These are phyloP conservation scores for Ustilaginoidea virens DNA, from an alignment of 2,329 filamentous ascomycete genomes.

Conservation along the genomic window DNA sequence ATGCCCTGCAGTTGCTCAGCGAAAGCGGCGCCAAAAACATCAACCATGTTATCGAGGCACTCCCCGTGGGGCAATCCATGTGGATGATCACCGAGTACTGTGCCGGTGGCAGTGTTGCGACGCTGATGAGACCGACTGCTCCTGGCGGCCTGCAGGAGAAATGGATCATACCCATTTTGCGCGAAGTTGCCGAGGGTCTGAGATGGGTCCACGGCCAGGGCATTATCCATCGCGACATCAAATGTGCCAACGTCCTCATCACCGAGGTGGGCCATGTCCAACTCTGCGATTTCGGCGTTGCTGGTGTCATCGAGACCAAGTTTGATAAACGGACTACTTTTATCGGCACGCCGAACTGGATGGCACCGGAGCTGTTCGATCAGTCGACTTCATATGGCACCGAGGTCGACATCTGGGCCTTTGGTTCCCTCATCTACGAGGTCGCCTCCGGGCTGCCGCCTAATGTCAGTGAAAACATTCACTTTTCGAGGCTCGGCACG, in stretches of 20 bases:
- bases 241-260: slow-evolving; percentile 67
- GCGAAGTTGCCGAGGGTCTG: slow-evolving; percentile 50
- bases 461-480: slow-evolving; percentile 40
- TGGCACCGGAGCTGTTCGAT: slow-evolving; percentile 67
- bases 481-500: slow-evolving; percentile 33
- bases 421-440: slow-evolving; percentile 67
- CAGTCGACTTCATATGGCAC: slow-evolving; percentile 49
- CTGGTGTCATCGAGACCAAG: slow-evolving; percentile 60
- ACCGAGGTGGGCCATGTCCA: slow-evolving; percentile 65
- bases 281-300: slow-evolving; percentile 74
- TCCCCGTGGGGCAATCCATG: slow-evolving; percentile 63
- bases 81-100: slow-evolving; percentile 86
- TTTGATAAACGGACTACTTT: slow-evolving; percentile 66
- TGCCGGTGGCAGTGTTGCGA: slow-evolving; percentile 69
- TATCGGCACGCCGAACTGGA: slow-evolving; percentile 74
- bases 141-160: slow-evolving; percentile 53
- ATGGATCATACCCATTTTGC: slow-evolving; percentile 52
- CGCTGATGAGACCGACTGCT: slow-evolving; percentile 50
- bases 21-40: slow-evolving; percentile 64
- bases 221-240: slow-evolving; percentile 58
- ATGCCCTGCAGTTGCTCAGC: slow-evolving; percentile 54
- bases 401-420: slow-evolving; percentile 73
- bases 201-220: slow-evolving; percentile 53
- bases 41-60: slow-evolving; percentile 66
- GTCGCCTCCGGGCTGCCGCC: slow-evolving; percentile 67